Base-by-base conservation (phyloP, 2,329 filamentous ascomycete species). In the Cladorrhinum sp. region DNA sequence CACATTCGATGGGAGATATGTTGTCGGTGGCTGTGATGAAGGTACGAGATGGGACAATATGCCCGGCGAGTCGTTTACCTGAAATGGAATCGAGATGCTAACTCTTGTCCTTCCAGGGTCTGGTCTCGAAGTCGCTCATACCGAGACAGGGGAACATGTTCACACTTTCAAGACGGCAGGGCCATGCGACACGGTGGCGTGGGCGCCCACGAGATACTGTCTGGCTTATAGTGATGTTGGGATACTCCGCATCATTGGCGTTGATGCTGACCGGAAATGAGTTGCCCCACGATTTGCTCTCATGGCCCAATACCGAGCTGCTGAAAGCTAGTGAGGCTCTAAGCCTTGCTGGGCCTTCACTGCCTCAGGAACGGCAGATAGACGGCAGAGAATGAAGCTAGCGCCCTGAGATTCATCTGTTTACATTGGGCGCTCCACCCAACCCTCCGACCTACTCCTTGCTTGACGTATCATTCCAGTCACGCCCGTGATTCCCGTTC, bases 11-110 rank as follows among this genome's bases (percentile, higher is more conserved):
- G 90, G 90, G 1, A 87, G 84, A 69, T 94, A 87, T 70, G 76
- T 93, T 23, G 85, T 88, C 1, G 89, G 86, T 9, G 90, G 89
- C 20, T 89, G 87, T 61, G 89, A 92, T 58, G 89, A 92, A 74
- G 87, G 85, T 79, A 74, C 71, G 63, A 21, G 21, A 10, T 14
- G 26, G 14, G 9, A 16, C 33, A 36, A 36, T 36, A 39, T 48
- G 55, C 39, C 26, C 18, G 18, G n/a, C 42, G 42, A 46, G 18
- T 46, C 23, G 21, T 20, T 42, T 20, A 16, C 21, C 23, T 51
- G 26, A 28, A 55, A 58, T 62, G 51, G 42, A 58, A 46, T 23
- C 64, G 18, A 16, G 18, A 20, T 62, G 21, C 63, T 66, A 39
- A 68, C 65, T 59, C 58, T 26, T 51, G 48, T 26, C 60, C 16